Percentiles rank a stretch among this genome's conserved stretches.
phyloP scores from a whole-genome alignment of 2,329 filamentous ascomycete species.

The Claviceps capensis region DNA sequence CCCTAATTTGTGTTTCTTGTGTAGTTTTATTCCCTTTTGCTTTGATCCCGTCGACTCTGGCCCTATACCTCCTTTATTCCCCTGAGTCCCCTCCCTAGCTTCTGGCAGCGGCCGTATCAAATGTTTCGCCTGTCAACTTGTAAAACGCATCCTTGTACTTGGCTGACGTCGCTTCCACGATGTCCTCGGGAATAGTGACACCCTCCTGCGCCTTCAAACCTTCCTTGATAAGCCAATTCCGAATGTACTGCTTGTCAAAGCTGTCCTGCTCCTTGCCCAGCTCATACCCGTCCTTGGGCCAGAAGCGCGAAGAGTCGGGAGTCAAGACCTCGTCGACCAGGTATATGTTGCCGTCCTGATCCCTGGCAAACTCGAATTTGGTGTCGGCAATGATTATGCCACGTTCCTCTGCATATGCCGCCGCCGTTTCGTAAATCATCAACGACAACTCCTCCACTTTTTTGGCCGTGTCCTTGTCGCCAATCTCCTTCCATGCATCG shows the following conservation, averaged over 20 bases:
- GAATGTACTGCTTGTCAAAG: conserved; percentile 77
- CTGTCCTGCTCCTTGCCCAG: conserved; percentile 64
- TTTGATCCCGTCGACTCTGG: too few species aligned
- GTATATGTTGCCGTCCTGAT: conserved; percentile 32
- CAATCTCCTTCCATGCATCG: conserved; percentile 34
- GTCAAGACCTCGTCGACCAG: conserved; percentile 72
- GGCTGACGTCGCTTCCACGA: conserved; percentile 8
- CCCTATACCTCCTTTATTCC: too few species aligned
- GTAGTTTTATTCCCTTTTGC: too few species aligned
- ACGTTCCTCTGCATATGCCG: conserved; percentile 41
- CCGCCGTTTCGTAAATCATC: conserved; percentile 28
- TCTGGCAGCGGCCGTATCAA: conserved; percentile 16
- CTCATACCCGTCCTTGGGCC: conserved; percentile 52
- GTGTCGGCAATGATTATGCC: conserved; percentile 29
- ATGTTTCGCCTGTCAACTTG: conserved; percentile 43
- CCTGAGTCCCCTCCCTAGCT: background rate
- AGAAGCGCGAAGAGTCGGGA: conserved; percentile 75
- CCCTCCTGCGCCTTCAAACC: conserved; percentile 42
- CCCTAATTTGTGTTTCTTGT: too few species aligned
- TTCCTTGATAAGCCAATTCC: conserved; percentile 65
- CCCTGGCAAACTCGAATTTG: conserved; percentile 34
- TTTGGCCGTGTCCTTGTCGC: conserved; percentile 18
- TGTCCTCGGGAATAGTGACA: conserved; percentile 48
- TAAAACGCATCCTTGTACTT: conserved; percentile 20
- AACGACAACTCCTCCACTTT: conserved; percentile 19